Base-by-base conservation (phyloP, 2,329 filamentous ascomycete species). In the Colletotrichum plurivorum region DNA sequence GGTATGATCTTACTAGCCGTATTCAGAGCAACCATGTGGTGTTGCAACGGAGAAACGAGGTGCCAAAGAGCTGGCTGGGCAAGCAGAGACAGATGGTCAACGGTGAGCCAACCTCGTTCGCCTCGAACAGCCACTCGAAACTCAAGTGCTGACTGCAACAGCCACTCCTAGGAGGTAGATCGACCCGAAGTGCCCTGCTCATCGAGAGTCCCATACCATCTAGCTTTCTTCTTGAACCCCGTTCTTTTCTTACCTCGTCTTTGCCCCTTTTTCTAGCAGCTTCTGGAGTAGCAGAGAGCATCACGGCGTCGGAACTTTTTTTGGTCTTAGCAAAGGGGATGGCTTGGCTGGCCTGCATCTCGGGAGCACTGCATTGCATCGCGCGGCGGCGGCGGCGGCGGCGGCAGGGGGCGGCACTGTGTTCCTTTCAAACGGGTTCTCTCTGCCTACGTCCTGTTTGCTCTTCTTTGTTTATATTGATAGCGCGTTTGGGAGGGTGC, bases 11-110 rank as follows among this genome's bases (percentile, higher is more conserved):
- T 75, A 90, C 91, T 27, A 91, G 87, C 76, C 87, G 94, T 59
- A 80, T 97, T 73, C 93, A 96, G 81, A 94, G 92, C 82, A 95
- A 95, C 78, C 93, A 93, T 71, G 91, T 95, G 49, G 89, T 93
- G 63, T 81, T 97, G 71, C 92, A 94, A 76, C 85, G 94, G 73
- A 87, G 92, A 73, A 89, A 89, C 73, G 93, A 95, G 74, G 88
- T 88, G 73, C 92, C 93, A 15, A 92, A 90, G 80, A 95, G 93
- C 81, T 97, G 93, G 93, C 82, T 97, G 74, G 93, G 93, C 76
- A 94, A 93, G 84, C 93, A 96, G 85, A 88, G 93, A 77, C 88
- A 90, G 77, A 85, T 90, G 84, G 88, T 92, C 73, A 90, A 91
- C 79, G 85, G 85, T 88, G 63, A 74, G 82, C 31, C 13, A 74